Evolutionary conservation across 257 asterid genomes (phyloP).

Genomic region (Nicotiana otophora): DNA sequence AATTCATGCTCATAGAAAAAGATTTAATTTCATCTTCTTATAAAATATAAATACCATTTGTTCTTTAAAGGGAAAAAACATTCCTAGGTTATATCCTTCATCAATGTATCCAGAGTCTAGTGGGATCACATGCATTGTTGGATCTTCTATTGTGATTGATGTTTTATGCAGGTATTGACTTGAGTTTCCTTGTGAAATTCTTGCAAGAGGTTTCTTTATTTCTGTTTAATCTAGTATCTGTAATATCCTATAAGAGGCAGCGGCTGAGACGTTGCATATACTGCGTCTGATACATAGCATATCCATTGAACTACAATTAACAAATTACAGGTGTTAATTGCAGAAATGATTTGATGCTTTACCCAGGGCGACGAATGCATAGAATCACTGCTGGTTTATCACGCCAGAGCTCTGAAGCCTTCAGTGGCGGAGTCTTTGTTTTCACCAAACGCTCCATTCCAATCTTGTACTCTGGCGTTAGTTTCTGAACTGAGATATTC

Average conservation of each 20-base stretch:
- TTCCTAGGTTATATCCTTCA: background rate
- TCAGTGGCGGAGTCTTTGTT: constrained; percentile 62
- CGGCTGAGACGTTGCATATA: background rate
- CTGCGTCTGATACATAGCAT: background rate
- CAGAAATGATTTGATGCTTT: constrained; percentile 13
- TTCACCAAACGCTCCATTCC: constrained; percentile 64
- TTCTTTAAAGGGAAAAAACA: background rate
- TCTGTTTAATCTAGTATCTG: background rate
- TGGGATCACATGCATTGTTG: background rate
- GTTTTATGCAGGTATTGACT: background rate
- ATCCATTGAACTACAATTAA: background rate
- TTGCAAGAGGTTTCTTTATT: background rate
- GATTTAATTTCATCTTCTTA: background rate
- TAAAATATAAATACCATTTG: background rate
- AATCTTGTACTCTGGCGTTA: constrained; percentile 61
- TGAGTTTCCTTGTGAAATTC: background rate
- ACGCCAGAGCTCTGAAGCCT: constrained; percentile 70
- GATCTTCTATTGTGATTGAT: background rate
- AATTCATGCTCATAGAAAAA: background rate
- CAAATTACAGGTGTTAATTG: background rate
- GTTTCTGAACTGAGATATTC: constrained; percentile 59
- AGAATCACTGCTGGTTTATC: constrained; percentile 67
- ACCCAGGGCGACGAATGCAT: constrained; percentile 93
- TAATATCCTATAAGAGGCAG: background rate
- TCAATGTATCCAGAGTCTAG: background rate